A percentile compares a stretch with the other conserved stretches of the same genome.
phyloP scores from a whole-genome alignment of 192 early-diverging fungal genomes.

The Phycomyces blakesleeanus region DNA sequence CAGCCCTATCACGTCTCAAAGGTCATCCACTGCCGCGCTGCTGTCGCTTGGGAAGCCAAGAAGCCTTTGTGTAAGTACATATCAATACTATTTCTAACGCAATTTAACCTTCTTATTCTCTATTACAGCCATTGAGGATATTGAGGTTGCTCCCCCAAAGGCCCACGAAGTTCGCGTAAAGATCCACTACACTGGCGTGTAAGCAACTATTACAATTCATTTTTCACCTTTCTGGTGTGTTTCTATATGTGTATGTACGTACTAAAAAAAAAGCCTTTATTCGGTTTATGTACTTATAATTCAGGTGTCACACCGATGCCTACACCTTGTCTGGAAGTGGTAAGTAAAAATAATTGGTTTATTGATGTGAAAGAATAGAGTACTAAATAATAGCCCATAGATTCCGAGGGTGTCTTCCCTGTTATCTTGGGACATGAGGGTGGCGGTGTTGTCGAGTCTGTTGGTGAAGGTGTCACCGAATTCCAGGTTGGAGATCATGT shows the following conservation, averaged over 20 bases:
- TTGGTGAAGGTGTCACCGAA: constrained; percentile 92
- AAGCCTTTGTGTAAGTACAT: constrained; percentile 83
- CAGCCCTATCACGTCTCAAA: neutral
- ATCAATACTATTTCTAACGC: neutral
- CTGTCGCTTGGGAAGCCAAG: constrained; percentile 91
- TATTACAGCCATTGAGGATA: constrained; percentile 76
- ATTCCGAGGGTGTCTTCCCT: constrained; percentile 87
- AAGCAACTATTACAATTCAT: constrained; percentile 25
- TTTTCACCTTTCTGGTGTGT: too few species aligned
- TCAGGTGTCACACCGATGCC: constrained; percentile 90
- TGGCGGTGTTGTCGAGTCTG: constrained; percentile 91
- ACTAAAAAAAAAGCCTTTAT: too few species aligned
- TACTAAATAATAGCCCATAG: constrained; percentile 22
- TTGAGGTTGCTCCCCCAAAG: constrained; percentile 93
- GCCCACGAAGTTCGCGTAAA: constrained; percentile 93
- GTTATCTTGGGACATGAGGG: constrained; percentile 95
- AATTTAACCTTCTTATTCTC: too few species aligned
- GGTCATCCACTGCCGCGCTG: constrained; percentile 82
- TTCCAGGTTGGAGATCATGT: constrained; percentile 93
- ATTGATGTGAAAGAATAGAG: neutral
- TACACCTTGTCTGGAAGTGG: constrained; percentile 83
- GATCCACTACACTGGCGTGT: constrained; percentile 85
- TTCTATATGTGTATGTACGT: too few species aligned
- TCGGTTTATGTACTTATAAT: constrained; percentile 6
- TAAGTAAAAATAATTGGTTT: constrained; percentile 37